Conservation (phyloP, 768 basidiomycete species). For the Glaciozyma martinii region DNA sequence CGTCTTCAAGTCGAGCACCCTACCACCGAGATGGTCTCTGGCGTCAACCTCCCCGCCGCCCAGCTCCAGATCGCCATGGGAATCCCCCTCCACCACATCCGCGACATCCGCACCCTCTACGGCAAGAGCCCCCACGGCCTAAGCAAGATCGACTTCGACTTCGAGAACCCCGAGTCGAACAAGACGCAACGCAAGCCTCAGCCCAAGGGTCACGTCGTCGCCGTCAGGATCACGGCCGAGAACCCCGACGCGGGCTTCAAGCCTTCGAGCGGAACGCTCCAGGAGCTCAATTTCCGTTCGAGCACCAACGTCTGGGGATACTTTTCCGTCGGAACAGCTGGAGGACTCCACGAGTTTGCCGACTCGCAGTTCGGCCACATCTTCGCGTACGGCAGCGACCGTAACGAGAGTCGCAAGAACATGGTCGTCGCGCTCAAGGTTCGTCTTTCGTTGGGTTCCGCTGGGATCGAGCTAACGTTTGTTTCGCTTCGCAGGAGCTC, state of each 20-base stretch:
- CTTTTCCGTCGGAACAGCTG: slow-evolving; percentile 91
- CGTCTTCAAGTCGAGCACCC: slow-evolving; percentile 99
- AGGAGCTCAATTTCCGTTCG: slow-evolving; percentile 98
- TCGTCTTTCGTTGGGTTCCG: too few species aligned
- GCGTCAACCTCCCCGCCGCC: slow-evolving; percentile 93
- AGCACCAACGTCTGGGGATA: slow-evolving; percentile 99
- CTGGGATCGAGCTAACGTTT: too few species aligned
- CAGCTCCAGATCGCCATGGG: slow-evolving; percentile 99
- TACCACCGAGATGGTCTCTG: slow-evolving; percentile 99
- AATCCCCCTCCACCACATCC: slow-evolving; percentile 86
- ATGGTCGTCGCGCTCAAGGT: slow-evolving; percentile 95
- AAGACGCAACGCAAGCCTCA: slow-evolving; percentile 86
- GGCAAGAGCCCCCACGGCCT: slow-evolving; percentile 81
- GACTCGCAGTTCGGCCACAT: slow-evolving; percentile 98
- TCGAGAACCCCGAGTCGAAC: slow-evolving; percentile 76
- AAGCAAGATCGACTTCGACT: slow-evolving; percentile 94
- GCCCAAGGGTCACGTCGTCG: slow-evolving; percentile 97
- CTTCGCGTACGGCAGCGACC: slow-evolving; percentile 96
- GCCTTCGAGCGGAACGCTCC: slow-evolving; percentile 80
- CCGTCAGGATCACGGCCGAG: slow-evolving; percentile 97
- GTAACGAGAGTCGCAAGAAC: slow-evolving; percentile 89
- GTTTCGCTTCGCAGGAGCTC: slow-evolving; percentile 48
- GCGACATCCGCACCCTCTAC: slow-evolving; percentile 90
- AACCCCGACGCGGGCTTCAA: slow-evolving; percentile 99
- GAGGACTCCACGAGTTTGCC: slow-evolving; percentile 96